Conservation (phyloP, 2,329 filamentous ascomycete species). For the Exserohilum turcica region DNA sequence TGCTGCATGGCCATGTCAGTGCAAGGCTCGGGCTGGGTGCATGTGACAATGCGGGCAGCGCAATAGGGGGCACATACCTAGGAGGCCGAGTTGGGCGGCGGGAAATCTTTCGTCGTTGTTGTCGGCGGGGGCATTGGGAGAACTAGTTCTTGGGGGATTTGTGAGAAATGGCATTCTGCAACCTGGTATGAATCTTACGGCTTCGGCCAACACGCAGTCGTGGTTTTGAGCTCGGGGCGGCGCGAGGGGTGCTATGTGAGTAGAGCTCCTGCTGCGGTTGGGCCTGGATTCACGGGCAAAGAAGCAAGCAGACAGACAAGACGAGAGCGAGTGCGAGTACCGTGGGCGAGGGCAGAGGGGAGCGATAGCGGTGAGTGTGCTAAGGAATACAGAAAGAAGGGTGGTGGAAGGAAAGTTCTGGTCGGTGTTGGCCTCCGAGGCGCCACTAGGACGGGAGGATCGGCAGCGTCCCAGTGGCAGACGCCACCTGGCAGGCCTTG, state of each 20-base stretch:
- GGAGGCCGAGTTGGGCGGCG: conserved; percentile 77
- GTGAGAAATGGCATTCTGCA: conserved; percentile 65
- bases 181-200: conserved; percentile 60
- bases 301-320: conserved; percentile 6
- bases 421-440: conserved; percentile 5
- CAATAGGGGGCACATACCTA: conserved; percentile 63
- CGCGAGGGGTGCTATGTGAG: conserved; percentile 13
- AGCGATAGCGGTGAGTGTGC: neutral
- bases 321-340: no score
- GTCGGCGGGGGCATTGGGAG: conserved; percentile 67
- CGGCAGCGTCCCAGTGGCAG: conserved; percentile 14
- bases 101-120: conserved; percentile 65
- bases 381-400: neutral
- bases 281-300: conserved; percentile 8
- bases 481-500: conserved; percentile 10
- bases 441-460: conserved; percentile 15
- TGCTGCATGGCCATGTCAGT: conserved; percentile 57
- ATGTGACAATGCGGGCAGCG: neutral
- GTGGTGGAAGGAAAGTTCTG: conserved; percentile 15
- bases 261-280: conserved; percentile 23
- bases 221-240: conserved; percentile 13
- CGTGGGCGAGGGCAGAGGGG: neutral
- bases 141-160: conserved; percentile 57
- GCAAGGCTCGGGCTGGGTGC: neutral
- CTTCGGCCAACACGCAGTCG: conserved; percentile 33